Percentiles rank a stretch among this genome's conserved stretches.
These are phyloP conservation scores for Silene vulgaris DNA, from an alignment of 179 eudicot species.

Conservation along the genomic window DNA sequence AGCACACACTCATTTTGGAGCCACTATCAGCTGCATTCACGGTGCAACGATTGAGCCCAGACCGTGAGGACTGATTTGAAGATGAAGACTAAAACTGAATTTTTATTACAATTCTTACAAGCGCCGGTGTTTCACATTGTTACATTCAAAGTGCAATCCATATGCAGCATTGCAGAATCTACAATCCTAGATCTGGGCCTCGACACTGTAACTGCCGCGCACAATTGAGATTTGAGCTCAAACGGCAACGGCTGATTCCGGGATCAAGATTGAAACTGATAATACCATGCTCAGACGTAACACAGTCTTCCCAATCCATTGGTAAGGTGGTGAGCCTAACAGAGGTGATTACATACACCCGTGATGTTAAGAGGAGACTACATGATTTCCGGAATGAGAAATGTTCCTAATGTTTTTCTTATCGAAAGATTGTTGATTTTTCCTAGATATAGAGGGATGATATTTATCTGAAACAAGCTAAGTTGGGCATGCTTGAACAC, in stretches of 20 bases:
- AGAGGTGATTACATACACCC: not conserved
- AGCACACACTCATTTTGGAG: not conserved
- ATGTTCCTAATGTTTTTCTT: not conserved
- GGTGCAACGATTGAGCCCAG: not conserved
- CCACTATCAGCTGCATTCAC: not conserved
- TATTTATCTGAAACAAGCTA: constrained; percentile 3
- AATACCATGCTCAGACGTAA: not conserved
- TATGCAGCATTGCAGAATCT: no score
- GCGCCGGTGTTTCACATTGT: no score
- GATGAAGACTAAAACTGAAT: not conserved
- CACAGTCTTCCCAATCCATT: not conserved
- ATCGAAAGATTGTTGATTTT: not conserved
- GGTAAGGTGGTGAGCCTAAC: constrained; percentile 6
- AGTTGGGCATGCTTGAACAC: constrained; percentile 11
- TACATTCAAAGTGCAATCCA: no score
- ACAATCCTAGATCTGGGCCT: no score
- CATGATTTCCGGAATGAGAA: not conserved
- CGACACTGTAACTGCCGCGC: no score
- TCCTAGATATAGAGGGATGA: not conserved
- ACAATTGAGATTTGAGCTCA: no score
- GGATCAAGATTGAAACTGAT: not conserved
- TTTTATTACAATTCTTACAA: no score
- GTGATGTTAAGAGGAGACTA: constrained; percentile 7
- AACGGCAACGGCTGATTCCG: no score
- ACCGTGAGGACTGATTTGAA: no score